A percentile compares a stretch with the other conserved stretches of the same genome.
phyloP scores from a whole-genome alignment of 2,329 filamentous ascomycete genomes.

The Colletotrichum chlorophyti region DNA sequence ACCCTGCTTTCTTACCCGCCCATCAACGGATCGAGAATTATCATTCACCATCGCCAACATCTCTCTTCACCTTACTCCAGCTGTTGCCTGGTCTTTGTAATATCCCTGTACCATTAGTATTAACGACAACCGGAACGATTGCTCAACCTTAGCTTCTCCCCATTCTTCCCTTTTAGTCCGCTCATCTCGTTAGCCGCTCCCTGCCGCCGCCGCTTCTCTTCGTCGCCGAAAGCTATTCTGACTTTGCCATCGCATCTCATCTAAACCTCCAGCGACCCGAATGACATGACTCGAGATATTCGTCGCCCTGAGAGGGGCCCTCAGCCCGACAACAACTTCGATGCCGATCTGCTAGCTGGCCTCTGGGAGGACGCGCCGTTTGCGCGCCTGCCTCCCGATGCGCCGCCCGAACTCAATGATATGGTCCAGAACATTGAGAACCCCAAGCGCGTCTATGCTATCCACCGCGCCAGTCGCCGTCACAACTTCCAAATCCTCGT shows the following conservation, averaged over 20 bases:
- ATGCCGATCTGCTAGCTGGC: slow-evolving; percentile 59
- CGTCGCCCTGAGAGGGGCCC: slow-evolving; percentile 42
- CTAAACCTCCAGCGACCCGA: slow-evolving; percentile 26
- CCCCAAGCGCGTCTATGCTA: slow-evolving; percentile 65
- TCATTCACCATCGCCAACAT: slow-evolving; percentile 12
- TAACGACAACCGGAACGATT: neutral
- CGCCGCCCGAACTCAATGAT: slow-evolving; percentile 62
- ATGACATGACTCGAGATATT: slow-evolving; percentile 59
- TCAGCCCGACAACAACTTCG: slow-evolving; percentile 40
- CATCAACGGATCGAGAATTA: neutral
- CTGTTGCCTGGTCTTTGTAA: slow-evolving; percentile 9
- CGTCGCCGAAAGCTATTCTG: neutral
- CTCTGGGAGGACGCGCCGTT: slow-evolving; percentile 67
- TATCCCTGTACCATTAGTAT: slow-evolving; percentile 11
- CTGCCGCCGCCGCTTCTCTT: slow-evolving; percentile 6
- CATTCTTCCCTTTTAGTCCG: neutral
- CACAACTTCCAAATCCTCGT: slow-evolving; percentile 72
- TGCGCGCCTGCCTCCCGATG: slow-evolving; percentile 64
- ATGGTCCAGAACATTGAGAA: slow-evolving; percentile 66
- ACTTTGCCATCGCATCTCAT: slow-evolving; percentile 13
- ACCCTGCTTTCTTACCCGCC: slow-evolving; percentile 10
- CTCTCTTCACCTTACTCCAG: slow-evolving; percentile 5
- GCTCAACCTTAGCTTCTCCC: neutral
- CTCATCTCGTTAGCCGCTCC: neutral
- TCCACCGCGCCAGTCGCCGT: slow-evolving; percentile 66